Evolutionary conservation across 495 filamentous ascomycete species (phyloP).

Genomic region (Parmelia sp.): DNA sequence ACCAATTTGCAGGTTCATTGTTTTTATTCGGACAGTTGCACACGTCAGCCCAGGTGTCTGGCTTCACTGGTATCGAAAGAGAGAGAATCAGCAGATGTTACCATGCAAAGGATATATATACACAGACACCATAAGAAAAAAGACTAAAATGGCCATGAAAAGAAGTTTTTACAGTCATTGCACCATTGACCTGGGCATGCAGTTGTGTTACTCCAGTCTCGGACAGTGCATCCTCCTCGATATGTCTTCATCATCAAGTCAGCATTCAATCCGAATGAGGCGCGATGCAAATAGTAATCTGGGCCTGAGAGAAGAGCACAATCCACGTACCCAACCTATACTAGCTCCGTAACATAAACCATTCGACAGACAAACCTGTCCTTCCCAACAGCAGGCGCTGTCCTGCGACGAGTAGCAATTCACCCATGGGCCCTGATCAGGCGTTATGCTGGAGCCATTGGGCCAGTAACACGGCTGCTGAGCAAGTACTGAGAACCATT

Average conservation of each 20-base stretch:
- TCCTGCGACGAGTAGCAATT: conserved; percentile 5
- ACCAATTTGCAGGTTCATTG: too few species aligned
- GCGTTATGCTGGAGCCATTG: neutral
- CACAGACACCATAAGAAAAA: too few species aligned
- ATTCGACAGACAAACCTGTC: conserved; percentile 16
- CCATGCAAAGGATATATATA: neutral
- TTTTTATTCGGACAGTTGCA: too few species aligned
- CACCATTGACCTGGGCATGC: conserved; percentile 17
- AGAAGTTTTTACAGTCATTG: conserved; percentile 11
- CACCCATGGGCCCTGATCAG: neutral
- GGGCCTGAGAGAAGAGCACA: neutral
- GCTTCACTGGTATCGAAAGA: too few species aligned
- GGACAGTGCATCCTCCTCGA: conserved; percentile 18
- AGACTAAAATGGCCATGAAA: neutral
- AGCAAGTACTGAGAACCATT: neutral
- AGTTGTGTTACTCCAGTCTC: conserved; percentile 19
- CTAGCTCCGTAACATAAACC: conserved; percentile 3
- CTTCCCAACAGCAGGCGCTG: neutral
- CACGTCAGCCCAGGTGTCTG: too few species aligned
- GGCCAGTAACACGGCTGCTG: conserved; percentile 14
- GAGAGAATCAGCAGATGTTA: too few species aligned
- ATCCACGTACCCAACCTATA: neutral
- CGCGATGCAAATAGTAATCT: too few species aligned
- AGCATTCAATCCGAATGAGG: too few species aligned
- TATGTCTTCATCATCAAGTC: neutral